Base-by-base conservation (phyloP, 2,329 filamentous ascomycete species). In the Cytospora leucostoma region DNA sequence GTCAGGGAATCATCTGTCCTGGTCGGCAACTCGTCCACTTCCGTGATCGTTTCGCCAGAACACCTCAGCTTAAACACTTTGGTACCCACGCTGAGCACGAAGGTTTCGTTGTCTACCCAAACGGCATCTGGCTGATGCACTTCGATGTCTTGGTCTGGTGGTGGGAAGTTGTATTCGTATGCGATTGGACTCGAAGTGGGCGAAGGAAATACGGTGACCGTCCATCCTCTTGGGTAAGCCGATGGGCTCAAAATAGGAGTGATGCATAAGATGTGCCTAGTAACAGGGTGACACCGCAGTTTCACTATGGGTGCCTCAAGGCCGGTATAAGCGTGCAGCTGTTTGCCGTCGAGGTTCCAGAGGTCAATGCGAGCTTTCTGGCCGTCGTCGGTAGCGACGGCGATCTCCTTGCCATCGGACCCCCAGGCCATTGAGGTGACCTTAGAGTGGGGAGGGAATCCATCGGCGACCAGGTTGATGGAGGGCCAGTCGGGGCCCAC, bases 351-450 rank as follows among this genome's bases (percentile, higher is more conserved):
- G 2, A 77, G 75, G 10, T 78, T 77, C 81, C 84, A 87, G 19
- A 88, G 79, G 63, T 80, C 82, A 27, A 88, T 79, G 51, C 76
- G 76, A 3, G 82, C 80, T 55, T 82, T 82, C 44, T 77, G 80
- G 21, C 79, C 82, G 4, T 80, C 77, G 61, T 88, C 85, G 17
- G 82, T 84, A 34, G 85, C 84, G 11, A 88, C 73, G 8, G 85
- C 85, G 68, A 89, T 81, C 37, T 78, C 75, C 2, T 76, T 75
- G 33, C 86, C 86, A 67, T 84, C 80, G 44, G 77, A 79, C 37
- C 84, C 84, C 86, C 86, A 88, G 53, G 85, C 80, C 71, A 89
- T 78, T 56, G 84, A 82, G 15, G 83, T 85, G 35, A 86, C 81
- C 1, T 80, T 84, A 1, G 84, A 80, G 63, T 79, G 78, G 55